Percentiles rank a stretch among this genome's conserved stretches.
Conservation (phyloP, 2,329 filamentous ascomycete species). For the Aspergillus candidus region DNA sequence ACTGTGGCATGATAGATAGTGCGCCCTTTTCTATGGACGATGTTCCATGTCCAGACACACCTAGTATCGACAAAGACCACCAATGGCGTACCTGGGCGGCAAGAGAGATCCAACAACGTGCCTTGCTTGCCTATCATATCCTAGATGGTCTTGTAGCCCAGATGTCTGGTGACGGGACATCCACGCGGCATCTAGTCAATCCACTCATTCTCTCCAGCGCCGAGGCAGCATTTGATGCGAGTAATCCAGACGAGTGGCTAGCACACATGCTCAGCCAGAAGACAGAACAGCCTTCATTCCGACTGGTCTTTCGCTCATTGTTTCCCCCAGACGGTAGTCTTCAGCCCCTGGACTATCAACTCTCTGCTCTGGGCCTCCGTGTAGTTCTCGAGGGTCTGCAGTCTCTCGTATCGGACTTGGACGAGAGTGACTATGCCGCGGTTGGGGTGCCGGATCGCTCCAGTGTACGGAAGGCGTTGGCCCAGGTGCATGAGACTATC, state of each 20-base stretch:
- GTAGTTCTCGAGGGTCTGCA: constrained; percentile 43
- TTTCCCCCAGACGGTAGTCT: constrained; percentile 31
- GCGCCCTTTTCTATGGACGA: constrained; percentile 27
- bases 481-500: constrained; percentile 36
- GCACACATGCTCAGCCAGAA: constrained; percentile 28
- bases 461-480: constrained; percentile 37
- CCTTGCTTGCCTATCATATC: constrained; percentile 41
- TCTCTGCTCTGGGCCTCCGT: constrained; percentile 38
- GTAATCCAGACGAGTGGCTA: constrained; percentile 38
- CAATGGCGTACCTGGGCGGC: constrained; percentile 41
- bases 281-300: constrained; percentile 33
- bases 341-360: constrained; percentile 24
- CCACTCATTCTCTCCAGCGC: constrained; percentile 36
- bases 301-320: constrained; percentile 35
- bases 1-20: constrained; percentile 40
- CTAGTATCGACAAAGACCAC: constrained; percentile 32
- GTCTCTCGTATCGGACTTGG: constrained; percentile 38
- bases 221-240: constrained; percentile 38
- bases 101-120: constrained; percentile 41
- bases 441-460: constrained; percentile 37
- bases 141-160: constrained; percentile 42
- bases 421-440: constrained; percentile 31
- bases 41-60: constrained; percentile 29
- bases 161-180: constrained; percentile 39
- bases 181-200: constrained; percentile 40